A percentile compares a stretch with the other conserved stretches of the same genome.
phyloP scores from a whole-genome alignment of 768 basidiomycete genomes.

The Fomitopsis pulvina region DNA sequence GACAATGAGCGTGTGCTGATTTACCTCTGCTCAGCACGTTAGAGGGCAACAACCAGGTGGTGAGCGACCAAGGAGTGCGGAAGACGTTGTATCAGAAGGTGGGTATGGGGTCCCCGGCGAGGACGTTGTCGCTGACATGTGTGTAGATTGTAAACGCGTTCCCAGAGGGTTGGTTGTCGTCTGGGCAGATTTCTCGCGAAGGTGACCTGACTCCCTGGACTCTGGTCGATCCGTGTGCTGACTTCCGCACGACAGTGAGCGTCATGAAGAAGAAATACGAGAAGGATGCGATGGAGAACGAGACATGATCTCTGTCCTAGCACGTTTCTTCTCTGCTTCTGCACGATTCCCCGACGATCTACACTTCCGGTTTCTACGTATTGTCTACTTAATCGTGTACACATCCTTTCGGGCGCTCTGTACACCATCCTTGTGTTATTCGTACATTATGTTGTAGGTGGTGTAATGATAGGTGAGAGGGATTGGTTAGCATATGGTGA shows the following conservation, averaged over 20 bases:
- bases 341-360: not conserved
- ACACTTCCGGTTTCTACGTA: not conserved
- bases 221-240: not conserved
- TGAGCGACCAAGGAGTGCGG: constrained; percentile 76
- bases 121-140: not conserved
- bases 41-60: constrained; percentile 62
- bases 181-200: constrained; percentile 82
- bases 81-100: constrained; percentile 81
- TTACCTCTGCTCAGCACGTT: constrained; percentile 29
- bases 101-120: constrained; percentile 7
- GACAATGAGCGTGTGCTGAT: not conserved
- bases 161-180: constrained; percentile 80
- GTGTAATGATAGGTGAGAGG: constrained; percentile 2
- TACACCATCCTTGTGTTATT: not conserved
- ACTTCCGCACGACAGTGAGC: constrained; percentile 45
- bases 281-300: constrained; percentile 62
- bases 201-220: constrained; percentile 34
- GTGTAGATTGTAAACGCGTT: constrained; percentile 69
- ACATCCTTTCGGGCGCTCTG: not conserved
- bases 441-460: not conserved
- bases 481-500: no score
- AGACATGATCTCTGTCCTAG: constrained; percentile 18
- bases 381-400: not conserved
- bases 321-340: not conserved
- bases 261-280: constrained; percentile 81